phyloP scores from a whole-genome alignment of 2,329 filamentous ascomycete species.

The Fusarium papillatum region DNA sequence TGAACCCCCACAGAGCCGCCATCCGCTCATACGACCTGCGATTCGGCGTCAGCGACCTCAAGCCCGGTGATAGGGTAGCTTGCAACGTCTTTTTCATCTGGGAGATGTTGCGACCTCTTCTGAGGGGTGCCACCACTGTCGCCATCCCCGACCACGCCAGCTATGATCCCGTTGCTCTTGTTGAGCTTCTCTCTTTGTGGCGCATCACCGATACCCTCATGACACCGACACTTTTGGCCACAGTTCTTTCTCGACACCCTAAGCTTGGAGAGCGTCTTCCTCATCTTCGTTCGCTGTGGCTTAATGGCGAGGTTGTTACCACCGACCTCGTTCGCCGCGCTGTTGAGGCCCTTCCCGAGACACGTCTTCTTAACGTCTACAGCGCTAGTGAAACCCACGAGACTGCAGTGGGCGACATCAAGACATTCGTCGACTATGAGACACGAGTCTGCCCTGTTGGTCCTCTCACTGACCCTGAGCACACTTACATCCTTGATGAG shows the following conservation, averaged over 20 bases:
- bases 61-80: conserved; percentile 82
- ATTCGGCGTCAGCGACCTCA: conserved; percentile 77
- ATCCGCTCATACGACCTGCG: conserved; percentile 81
- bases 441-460: conserved; percentile 81
- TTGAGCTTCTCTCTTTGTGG: conserved; percentile 76
- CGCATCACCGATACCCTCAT: conserved; percentile 85
- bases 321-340: conserved; percentile 81
- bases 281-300: conserved; percentile 78
- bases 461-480: conserved; percentile 74
- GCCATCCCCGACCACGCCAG: conserved; percentile 82
- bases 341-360: conserved; percentile 75
- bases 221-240: conserved; percentile 84
- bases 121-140: conserved; percentile 83
- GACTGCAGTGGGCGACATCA: conserved; percentile 82
- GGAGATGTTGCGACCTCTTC: conserved; percentile 83
- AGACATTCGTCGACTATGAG: conserved; percentile 73
- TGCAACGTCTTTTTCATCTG: conserved; percentile 92
- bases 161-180: conserved; percentile 82
- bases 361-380: conserved; percentile 83
- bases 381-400: conserved; percentile 88
- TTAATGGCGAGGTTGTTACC: conserved; percentile 87
- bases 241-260: conserved; percentile 78
- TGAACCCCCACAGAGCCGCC: conserved; percentile 81
- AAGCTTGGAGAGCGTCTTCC: conserved; percentile 74
- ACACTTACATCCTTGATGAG: conserved; percentile 81